Conservation (phyloP, 441 rosid genomes). For the Erysimum cheiri region DNA sequence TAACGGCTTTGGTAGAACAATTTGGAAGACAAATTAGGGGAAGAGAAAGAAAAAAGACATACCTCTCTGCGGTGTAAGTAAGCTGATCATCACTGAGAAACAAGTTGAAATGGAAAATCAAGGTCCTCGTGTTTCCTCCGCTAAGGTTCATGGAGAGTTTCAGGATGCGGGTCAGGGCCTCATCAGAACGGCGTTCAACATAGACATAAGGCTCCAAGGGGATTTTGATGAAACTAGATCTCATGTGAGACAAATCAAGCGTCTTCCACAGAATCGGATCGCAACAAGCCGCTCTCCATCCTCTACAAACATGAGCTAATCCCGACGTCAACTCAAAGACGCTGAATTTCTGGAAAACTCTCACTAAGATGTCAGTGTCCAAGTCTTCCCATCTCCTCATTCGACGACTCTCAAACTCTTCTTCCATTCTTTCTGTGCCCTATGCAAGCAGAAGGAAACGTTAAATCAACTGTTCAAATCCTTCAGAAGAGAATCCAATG, state of each 20-base stretch:
- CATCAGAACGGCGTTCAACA: conserved; percentile 64
- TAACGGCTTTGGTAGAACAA: not conserved
- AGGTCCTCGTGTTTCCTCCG: conserved; percentile 55
- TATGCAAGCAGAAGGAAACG: not conserved
- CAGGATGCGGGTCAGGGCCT: conserved; percentile 56
- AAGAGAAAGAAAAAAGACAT: not conserved
- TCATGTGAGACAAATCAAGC: conserved; percentile 73
- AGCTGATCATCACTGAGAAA: conserved; percentile 75
- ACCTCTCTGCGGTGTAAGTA: conserved; percentile 86
- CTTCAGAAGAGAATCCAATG: conserved; percentile 1
- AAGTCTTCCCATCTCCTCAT: conserved; percentile 83
- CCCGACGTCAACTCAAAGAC: conserved; percentile 67
- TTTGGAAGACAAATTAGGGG: not conserved
- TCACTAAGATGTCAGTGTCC: conserved; percentile 72
- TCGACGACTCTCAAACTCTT: conserved; percentile 39
- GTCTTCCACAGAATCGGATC: conserved; percentile 86
- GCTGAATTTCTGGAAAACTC: conserved; percentile 63
- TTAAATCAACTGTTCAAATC: not conserved
- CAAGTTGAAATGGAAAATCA: conserved; percentile 73
- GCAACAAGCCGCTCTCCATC: conserved; percentile 78
- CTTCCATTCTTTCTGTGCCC: conserved; percentile 56
- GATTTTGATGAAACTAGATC: conserved; percentile 73
- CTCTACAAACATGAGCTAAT: conserved; percentile 74
- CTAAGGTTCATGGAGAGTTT: conserved; percentile 78
- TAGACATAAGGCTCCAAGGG: conserved; percentile 80